Evolutionary conservation across 2,329 filamentous ascomycete genomes (phyloP).

Genomic region (Sporothrix brunneoviolacea): DNA sequence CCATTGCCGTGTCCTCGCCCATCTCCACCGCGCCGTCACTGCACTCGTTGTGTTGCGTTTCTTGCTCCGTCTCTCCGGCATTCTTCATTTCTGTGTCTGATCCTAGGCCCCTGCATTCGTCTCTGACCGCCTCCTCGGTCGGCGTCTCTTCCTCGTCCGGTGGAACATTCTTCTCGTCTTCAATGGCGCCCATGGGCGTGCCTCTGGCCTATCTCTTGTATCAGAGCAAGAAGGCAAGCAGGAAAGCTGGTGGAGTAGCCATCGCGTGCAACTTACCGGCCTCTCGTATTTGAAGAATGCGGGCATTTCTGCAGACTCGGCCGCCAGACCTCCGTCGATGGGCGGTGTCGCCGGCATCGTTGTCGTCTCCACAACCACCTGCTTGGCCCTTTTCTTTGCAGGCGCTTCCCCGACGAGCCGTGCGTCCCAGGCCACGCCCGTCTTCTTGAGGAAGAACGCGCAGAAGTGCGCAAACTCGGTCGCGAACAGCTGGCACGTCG

Average conservation of each 20-base stretch:
- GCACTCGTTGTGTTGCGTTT: too few species aligned
- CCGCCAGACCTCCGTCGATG: not conserved
- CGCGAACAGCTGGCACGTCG: conserved; percentile 32
- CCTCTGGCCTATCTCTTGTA: conserved; percentile 18
- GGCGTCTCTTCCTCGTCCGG: not conserved
- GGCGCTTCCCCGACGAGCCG: conserved; percentile 25
- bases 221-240: too few species aligned
- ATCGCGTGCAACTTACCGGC: too few species aligned
- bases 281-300: conserved; percentile 4
- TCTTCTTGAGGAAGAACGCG: conserved; percentile 51
- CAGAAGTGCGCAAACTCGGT: conserved; percentile 46
- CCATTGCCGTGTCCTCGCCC: not conserved
- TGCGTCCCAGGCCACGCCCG: conserved; percentile 54
- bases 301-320: not conserved
- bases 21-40: too few species aligned
- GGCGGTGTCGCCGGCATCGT: too few species aligned
- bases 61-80: too few species aligned
- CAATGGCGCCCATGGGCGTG: conserved; percentile 25
- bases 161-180: conserved; percentile 9
- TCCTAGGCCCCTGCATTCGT: too few species aligned
- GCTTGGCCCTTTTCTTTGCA: not conserved
- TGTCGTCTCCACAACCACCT: too few species aligned
- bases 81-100: too few species aligned
- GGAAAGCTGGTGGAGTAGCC: too few species aligned
- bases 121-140: too few species aligned